Conservation (phyloP, 2,329 filamentous ascomycete genomes). For the Penicillium sp. region DNA sequence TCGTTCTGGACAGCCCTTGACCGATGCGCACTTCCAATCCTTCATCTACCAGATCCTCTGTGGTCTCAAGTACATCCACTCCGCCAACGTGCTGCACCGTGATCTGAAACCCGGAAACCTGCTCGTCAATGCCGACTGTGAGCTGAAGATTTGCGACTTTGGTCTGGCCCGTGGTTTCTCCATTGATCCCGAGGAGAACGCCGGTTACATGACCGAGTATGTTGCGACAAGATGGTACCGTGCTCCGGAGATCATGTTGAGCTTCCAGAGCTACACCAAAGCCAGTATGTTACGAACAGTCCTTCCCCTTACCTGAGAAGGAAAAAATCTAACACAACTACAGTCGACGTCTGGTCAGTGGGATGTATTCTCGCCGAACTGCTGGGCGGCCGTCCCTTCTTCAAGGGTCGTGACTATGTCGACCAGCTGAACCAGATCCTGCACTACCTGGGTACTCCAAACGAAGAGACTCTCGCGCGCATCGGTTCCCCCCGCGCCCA, state of each 20-base stretch:
- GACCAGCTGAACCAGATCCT: constrained; percentile 99
- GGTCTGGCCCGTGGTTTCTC: constrained; percentile 95
- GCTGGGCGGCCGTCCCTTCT: constrained; percentile 93
- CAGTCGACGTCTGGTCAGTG: constrained; percentile 98
- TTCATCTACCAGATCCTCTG: constrained; percentile 99
- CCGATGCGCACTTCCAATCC: constrained; percentile 98
- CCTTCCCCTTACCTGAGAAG: not conserved
- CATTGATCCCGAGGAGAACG: constrained; percentile 95
- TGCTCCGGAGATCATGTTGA: constrained; percentile 98
- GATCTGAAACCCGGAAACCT: constrained; percentile 97
- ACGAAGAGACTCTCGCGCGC: constrained; percentile 87
- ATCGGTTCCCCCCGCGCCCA: constrained; percentile 95
- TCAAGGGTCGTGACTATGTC: constrained; percentile 98
- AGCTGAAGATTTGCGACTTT: constrained; percentile 99
- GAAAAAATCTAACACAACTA: constrained; percentile 1
- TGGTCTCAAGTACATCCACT: constrained; percentile 98
- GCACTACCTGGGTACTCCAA: constrained; percentile 94
- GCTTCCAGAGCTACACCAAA: constrained; percentile 99
- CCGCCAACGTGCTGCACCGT: constrained; percentile 93
- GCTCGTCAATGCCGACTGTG: constrained; percentile 97
- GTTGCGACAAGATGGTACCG: constrained; percentile 98
- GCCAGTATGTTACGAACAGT: constrained; percentile 71
- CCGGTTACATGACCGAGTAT: constrained; percentile 99
- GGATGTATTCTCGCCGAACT: constrained; percentile 97
- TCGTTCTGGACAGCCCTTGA: constrained; percentile 92